phyloP scores from a whole-genome alignment of 495 filamentous ascomycete genomes.

The Cercophora scortea region DNA sequence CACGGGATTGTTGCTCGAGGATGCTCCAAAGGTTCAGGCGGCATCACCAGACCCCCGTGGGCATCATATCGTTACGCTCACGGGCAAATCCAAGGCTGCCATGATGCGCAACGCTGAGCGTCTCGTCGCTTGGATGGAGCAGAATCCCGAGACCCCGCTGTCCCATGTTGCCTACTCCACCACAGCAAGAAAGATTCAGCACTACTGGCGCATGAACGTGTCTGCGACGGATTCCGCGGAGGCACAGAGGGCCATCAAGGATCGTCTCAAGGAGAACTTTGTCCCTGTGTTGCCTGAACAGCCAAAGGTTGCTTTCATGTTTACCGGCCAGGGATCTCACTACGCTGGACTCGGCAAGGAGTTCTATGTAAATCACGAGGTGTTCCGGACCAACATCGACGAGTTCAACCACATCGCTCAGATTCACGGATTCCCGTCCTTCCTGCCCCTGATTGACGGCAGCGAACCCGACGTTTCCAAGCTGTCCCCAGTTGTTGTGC shows the following conservation, averaged over 20 bases:
- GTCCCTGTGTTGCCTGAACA: constrained; percentile 37
- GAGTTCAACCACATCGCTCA: constrained; percentile 61
- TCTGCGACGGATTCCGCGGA: constrained; percentile 42
- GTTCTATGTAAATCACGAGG: constrained; percentile 53
- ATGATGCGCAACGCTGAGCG: constrained; percentile 45
- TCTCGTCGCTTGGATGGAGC: constrained; percentile 45
- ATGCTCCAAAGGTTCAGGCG: constrained; percentile 29
- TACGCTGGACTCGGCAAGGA: constrained; percentile 63
- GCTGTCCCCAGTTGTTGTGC: constrained; percentile 66
- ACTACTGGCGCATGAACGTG: constrained; percentile 62
- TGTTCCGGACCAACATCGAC: constrained; percentile 65
- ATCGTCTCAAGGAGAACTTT: constrained; percentile 38
- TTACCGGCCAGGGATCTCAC: constrained; percentile 65
- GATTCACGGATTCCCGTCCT: constrained; percentile 63
- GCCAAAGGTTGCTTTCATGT: constrained; percentile 56
- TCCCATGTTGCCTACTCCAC: constrained; percentile 67
- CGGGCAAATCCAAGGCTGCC: constrained; percentile 50
- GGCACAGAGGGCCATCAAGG: constrained; percentile 31
- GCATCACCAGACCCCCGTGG: constrained; percentile 38
- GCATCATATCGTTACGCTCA: constrained; percentile 47
- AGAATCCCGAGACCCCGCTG: constrained; percentile 44
- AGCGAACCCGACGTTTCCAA: constrained; percentile 47
- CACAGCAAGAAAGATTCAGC: constrained; percentile 78
- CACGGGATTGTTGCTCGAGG: constrained; percentile 56
- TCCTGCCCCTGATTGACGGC: constrained; percentile 59